These are phyloP conservation scores for Helminthosporium solani DNA, from an alignment of 2,329 filamentous ascomycete species.

Conservation along the genomic window DNA sequence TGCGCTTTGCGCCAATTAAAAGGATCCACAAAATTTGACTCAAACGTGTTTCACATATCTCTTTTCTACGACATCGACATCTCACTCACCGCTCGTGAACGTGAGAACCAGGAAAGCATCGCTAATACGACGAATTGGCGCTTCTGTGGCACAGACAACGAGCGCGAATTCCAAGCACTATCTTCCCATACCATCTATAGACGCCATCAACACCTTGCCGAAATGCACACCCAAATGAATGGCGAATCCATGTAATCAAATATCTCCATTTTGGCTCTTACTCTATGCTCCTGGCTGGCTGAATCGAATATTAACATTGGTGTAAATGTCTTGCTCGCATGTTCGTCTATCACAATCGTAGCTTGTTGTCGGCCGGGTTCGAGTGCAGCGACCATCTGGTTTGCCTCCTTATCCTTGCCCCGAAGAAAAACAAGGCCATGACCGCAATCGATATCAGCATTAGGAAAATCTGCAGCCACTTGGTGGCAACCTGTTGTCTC, in stretches of 20 bases:
- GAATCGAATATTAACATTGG: background rate
- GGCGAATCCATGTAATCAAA: background rate
- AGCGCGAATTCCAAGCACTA: too few relatives aligned
- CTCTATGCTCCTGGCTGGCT: background rate
- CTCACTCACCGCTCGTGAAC: too few relatives aligned
- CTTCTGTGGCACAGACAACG: too few relatives aligned
- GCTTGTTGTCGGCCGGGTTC: background rate
- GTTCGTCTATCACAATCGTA: background rate
- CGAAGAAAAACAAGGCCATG: constrained; percentile 24
- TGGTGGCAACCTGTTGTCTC: constrained; percentile 19
- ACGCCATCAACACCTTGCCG: background rate
- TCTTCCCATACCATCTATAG: too few relatives aligned
- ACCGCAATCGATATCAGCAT: constrained; percentile 19
- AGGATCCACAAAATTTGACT: too few relatives aligned
- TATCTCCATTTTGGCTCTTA: too few relatives aligned
- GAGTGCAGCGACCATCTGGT: constrained; percentile 10
- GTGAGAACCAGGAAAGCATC: too few relatives aligned
- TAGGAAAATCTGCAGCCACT: constrained; percentile 32
- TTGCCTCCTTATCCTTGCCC: constrained; percentile 25
- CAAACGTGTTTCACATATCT: too few relatives aligned
- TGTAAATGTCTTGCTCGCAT: background rate
- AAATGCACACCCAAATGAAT: background rate
- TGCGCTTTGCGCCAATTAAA: too few relatives aligned
- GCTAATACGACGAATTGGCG: too few relatives aligned
- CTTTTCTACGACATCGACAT: too few relatives aligned